These are phyloP conservation scores for Phylloporus scabripes DNA, from an alignment of 768 basidiomycete species.

Conservation along the genomic window DNA sequence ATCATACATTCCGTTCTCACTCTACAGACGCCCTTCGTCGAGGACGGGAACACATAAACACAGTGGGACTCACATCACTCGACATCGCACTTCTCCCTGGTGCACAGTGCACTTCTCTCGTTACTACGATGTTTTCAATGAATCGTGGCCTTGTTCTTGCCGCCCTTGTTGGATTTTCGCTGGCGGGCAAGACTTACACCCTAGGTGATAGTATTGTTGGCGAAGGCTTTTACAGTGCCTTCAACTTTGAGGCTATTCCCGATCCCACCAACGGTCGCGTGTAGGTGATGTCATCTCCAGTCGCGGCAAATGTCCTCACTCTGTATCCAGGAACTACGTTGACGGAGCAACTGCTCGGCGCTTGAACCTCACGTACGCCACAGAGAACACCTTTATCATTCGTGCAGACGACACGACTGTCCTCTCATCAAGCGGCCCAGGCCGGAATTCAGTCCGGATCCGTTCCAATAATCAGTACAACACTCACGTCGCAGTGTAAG, in stretches of 20 bases:
- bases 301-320: not conserved
- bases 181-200: slow-evolving; percentile 23
- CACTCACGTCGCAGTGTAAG: slow-evolving; percentile 32
- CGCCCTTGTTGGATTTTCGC: not conserved
- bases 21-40: slow-evolving; percentile 18
- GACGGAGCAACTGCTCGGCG: slow-evolving; percentile 23
- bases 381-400: slow-evolving; percentile 28
- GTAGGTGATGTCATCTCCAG: slow-evolving; percentile 17
- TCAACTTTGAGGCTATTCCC: slow-evolving; percentile 20
- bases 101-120: slow-evolving; percentile 18
- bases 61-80: not conserved
- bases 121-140: not conserved
- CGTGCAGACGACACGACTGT: slow-evolving; percentile 34
- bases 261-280: slow-evolving; percentile 35
- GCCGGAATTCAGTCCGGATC: slow-evolving; percentile 36
- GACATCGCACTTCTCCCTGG: not conserved
- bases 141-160: slow-evolving; percentile 8
- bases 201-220: slow-evolving; percentile 29
- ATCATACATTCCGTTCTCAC: not conserved
- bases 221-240: slow-evolving; percentile 11
- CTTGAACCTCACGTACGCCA: slow-evolving; percentile 26
- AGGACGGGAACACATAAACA: not conserved
- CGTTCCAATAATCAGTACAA: slow-evolving; percentile 27
- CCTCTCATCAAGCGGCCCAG: slow-evolving; percentile 25
- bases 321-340: slow-evolving; percentile 30